A percentile compares a stretch with the other conserved stretches of the same genome.
phyloP scores from a whole-genome alignment of 2,329 filamentous ascomycete genomes.

The Ambrosiella beaveri region DNA sequence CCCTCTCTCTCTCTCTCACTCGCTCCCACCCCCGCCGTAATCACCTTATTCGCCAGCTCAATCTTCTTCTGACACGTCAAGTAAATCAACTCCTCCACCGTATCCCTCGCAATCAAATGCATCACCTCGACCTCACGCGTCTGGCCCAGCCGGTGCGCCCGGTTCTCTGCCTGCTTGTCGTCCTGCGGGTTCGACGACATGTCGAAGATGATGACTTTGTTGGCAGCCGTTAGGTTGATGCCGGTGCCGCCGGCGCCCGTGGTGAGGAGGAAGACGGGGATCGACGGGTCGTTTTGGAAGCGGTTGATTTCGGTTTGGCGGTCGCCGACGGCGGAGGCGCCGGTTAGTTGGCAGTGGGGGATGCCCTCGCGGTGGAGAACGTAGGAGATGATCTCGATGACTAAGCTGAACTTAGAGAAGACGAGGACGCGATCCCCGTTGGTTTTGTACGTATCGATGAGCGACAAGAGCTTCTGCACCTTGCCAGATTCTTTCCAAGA shows the following conservation, averaged over 20 bases:
- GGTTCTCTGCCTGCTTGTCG: conserved; percentile 94
- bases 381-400: conserved; percentile 77
- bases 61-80: conserved; percentile 85
- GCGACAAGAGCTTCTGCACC: conserved; percentile 58
- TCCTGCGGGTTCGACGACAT: conserved; percentile 96
- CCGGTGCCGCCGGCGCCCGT: conserved; percentile 93
- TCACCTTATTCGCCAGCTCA: conserved; percentile 53
- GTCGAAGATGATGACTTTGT: conserved; percentile 97
- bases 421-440: conserved; percentile 78
- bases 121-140: conserved; percentile 80
- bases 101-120: conserved; percentile 59
- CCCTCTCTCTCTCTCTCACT: conserved; percentile 1
- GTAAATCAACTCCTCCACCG: conserved; percentile 87
- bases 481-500: conserved; percentile 58
- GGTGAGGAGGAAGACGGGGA: conserved; percentile 81
- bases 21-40: conserved; percentile 42
- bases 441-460: conserved; percentile 54
- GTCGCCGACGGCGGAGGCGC: conserved; percentile 61
- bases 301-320: conserved; percentile 78
- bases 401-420: conserved; percentile 84
- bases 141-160: conserved; percentile 88
- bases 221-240: conserved; percentile 87
- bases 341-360: conserved; percentile 71
- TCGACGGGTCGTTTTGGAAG: conserved; percentile 58
- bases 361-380: conserved; percentile 60